Base-by-base conservation (phyloP, 495 filamentous ascomycete species). In the Pseudoneurospora amorphoporcata region DNA sequence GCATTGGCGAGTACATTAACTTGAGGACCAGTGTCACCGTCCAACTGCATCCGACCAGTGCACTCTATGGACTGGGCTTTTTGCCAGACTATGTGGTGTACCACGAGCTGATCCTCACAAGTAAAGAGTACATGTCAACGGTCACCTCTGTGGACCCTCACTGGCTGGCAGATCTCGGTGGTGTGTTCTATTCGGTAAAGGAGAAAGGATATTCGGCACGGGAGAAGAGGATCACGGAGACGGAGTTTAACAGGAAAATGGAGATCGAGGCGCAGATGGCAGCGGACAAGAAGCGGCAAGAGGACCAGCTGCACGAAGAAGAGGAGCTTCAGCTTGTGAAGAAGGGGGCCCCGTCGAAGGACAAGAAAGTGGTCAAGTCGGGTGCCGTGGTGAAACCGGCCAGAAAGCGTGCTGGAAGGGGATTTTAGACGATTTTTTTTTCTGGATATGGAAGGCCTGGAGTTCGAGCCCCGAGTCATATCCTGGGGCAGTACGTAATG, bases 171-270 rank as follows among this genome's bases (percentile, higher is more conserved):
- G 95, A 99, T 77, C 87, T 99, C 29, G 96, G 96, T 29, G 96
- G 94, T n/a, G 96, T 99, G 35, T 99, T 98, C 82, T 99, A 98
- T 83, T 94, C 91, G 14, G 89, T 98, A 79, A 98, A 97, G 82
- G 95, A 98, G 83, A 99, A 99, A 80, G 94, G 94, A 14, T 99
- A 95, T 80, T 95, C 92, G 17, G 91, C 92, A 8, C 88, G 92
- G 39, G 93, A 98, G 75, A 94, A 93, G 81, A 88, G 92, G 69
- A 89, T 97, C 71, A 96, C 91, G 4, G 96, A 99, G 83, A 91
- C 91, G 37, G 96, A 98, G 82, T 97, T 97, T 82, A 97, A 95
- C 79, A 86, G 90, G 47, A 94, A 93, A 83, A 95, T 96, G 91
- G 95, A 98, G 80, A 93, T 98, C 75, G 94, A 99, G 82, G 86